A percentile compares a stretch with the other conserved stretches of the same genome.
Conservation (phyloP, 441 rosid genomes). For the Erodium chrysanthum region DNA sequence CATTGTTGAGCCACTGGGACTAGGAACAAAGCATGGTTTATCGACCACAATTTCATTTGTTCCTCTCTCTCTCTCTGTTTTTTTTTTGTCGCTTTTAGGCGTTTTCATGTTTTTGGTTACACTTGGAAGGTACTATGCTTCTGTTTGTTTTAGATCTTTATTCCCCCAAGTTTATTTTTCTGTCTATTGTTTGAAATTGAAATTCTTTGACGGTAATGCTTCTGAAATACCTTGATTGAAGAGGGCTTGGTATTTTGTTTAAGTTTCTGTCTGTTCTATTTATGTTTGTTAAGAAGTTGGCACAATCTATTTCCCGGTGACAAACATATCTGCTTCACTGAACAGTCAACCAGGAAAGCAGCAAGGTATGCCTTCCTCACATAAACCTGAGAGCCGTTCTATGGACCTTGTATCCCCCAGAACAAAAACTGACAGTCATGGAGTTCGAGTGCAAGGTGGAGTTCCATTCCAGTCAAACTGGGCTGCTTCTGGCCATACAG, state of each 20-base stretch:
- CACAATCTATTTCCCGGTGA: background rate
- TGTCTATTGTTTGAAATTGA: background rate
- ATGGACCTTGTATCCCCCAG: conserved; percentile 7
- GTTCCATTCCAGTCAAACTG: background rate
- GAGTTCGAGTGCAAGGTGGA: background rate
- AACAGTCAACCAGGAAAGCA: background rate
- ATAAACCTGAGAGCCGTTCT: background rate
- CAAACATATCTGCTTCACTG: background rate
- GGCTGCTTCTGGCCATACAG: background rate
- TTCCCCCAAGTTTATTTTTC: background rate
- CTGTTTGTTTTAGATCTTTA: background rate
- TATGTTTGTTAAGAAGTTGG: background rate
- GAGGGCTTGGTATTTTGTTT: background rate
- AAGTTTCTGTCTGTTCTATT: background rate
- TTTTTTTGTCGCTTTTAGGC: background rate
- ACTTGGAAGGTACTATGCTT: background rate
- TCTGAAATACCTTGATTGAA: background rate
- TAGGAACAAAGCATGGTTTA: too few species aligned
- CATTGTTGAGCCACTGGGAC: background rate
- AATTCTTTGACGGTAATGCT: background rate
- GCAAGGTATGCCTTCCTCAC: background rate
- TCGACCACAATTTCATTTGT: background rate
- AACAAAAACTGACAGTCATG: conserved; percentile 1
- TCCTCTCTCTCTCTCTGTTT: too few species aligned
- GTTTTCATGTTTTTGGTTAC: background rate